These are phyloP conservation scores for Saturnispora besseyi DNA, from an alignment of 805 yeast species.

Conservation along the genomic window DNA sequence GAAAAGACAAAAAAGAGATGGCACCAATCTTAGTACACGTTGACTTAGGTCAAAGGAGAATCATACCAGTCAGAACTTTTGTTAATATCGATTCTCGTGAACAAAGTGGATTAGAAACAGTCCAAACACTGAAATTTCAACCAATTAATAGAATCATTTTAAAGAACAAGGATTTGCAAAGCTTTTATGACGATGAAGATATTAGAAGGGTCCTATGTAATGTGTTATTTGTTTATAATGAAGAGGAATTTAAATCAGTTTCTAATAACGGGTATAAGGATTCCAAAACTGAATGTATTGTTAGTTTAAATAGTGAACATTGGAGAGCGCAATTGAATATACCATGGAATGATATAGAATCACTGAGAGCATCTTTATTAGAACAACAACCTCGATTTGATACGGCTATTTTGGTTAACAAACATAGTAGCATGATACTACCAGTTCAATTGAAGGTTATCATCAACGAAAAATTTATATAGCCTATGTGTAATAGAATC, in stretches of 20 bases:
- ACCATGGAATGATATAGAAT: conserved; percentile 16
- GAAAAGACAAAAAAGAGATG: neutral
- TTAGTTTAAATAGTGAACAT: conserved; percentile 14
- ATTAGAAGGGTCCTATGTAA: conserved; percentile 14
- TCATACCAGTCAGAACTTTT: conserved; percentile 20
- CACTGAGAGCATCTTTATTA: conserved; percentile 3
- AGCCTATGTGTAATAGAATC: neutral
- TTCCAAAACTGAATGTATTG: neutral
- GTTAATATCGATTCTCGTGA: conserved; percentile 14
- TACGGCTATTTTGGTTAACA: neutral
- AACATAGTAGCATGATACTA: neutral
- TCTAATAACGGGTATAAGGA: neutral
- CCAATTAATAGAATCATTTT: conserved; percentile 15
- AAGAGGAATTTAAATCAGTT: conserved; percentile 16
- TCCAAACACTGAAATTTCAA: conserved; percentile 2
- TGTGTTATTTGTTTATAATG: conserved; percentile 16
- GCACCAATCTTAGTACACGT: conserved; percentile 2
- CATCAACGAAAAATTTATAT: neutral
- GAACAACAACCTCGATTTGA: neutral
- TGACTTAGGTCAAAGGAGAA: neutral
- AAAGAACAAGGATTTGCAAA: conserved; percentile 20
- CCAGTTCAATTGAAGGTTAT: neutral
- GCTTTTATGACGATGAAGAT: conserved; percentile 14
- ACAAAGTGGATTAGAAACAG: neutral
- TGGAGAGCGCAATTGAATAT: conserved; percentile 23